Evolutionary conservation across 2,329 filamentous ascomycete species (phyloP).

Genomic region (Claviceps quebecensis): DNA sequence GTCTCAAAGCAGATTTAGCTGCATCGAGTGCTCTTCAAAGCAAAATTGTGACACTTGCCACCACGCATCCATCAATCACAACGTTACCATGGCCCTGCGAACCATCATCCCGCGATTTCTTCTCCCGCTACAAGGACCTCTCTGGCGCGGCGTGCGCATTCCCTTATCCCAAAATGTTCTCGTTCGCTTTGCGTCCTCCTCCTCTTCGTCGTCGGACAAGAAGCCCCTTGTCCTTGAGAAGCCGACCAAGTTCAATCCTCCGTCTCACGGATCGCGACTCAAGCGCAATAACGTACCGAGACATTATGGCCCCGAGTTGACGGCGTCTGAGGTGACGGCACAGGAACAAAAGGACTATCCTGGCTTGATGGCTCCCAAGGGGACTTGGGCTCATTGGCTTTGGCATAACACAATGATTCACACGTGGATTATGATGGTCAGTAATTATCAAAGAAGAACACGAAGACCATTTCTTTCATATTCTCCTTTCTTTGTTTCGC

Average conservation of each 20-base stretch:
- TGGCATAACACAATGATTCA: slow-evolving; percentile 66
- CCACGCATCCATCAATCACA: neutral
- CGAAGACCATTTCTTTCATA: neutral
- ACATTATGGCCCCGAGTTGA: slow-evolving; percentile 63
- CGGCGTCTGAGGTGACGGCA: slow-evolving; percentile 47
- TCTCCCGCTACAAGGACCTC: slow-evolving; percentile 44
- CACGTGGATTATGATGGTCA: slow-evolving; percentile 69
- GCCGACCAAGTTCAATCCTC: slow-evolving; percentile 79
- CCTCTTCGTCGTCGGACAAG: slow-evolving; percentile 3
- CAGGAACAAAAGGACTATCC: slow-evolving; percentile 67
- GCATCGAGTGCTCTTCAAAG: neutral
- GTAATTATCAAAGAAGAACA: slow-evolving; percentile 9
- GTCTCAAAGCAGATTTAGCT: too few relatives aligned
- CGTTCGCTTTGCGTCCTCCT: slow-evolving; percentile 21
- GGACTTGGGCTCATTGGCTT: slow-evolving; percentile 75
- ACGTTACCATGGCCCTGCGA: slow-evolving; percentile 29
- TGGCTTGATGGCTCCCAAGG: slow-evolving; percentile 73
- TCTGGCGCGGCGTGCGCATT: slow-evolving; percentile 35
- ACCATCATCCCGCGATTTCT: slow-evolving; percentile 51
- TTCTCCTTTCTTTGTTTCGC: neutral
- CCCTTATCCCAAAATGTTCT: slow-evolving; percentile 21
- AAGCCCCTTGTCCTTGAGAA: slow-evolving; percentile 65
- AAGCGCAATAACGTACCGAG: slow-evolving; percentile 39
- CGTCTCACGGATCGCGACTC: slow-evolving; percentile 68
- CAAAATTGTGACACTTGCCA: neutral